Conservation (phyloP, 495 filamentous ascomycete species). For the Monascus purpureus region DNA sequence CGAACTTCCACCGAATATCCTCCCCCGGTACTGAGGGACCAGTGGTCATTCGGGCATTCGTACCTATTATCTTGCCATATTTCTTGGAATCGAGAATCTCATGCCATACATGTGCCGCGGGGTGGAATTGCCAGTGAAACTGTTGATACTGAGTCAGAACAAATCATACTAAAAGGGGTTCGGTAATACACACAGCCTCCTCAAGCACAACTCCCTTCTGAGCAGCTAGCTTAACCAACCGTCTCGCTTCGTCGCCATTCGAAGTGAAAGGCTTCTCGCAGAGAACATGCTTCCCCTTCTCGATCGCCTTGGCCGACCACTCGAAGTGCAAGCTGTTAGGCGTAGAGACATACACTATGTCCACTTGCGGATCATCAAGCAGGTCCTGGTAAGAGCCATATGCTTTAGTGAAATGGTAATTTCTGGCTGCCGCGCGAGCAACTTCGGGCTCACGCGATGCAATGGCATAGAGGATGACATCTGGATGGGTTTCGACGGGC, state of each 20-base stretch:
- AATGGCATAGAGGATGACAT: slow-evolving; percentile 11
- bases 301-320: slow-evolving; percentile 37
- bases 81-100: slow-evolving; percentile 15
- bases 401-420: slow-evolving; percentile 19
- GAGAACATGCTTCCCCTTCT: slow-evolving; percentile 45
- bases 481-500: slow-evolving; percentile 10
- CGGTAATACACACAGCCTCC: slow-evolving; percentile 10
- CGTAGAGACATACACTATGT: slow-evolving; percentile 37
- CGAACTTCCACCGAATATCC: slow-evolving; percentile 43
- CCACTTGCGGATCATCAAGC: slow-evolving; percentile 36
- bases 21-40: slow-evolving; percentile 12
- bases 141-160: slow-evolving; percentile 16
- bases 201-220: slow-evolving; percentile 5
- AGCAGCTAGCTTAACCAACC: slow-evolving; percentile 25
- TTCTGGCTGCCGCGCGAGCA: background rate
- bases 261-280: slow-evolving; percentile 41
- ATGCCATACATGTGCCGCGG: slow-evolving; percentile 20
- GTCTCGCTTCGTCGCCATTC: slow-evolving; percentile 32
- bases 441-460: slow-evolving; percentile 7
- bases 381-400: slow-evolving; percentile 19
- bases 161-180: slow-evolving; percentile 36
- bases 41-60: slow-evolving; percentile 11
- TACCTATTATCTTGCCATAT: slow-evolving; percentile 14
- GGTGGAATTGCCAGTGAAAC: slow-evolving; percentile 30
- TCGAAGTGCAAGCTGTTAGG: slow-evolving; percentile 41